These are phyloP conservation scores for Aspergillus sclerotiicarbonarius DNA, from an alignment of 495 filamentous ascomycete genomes.

Conservation along the genomic window DNA sequence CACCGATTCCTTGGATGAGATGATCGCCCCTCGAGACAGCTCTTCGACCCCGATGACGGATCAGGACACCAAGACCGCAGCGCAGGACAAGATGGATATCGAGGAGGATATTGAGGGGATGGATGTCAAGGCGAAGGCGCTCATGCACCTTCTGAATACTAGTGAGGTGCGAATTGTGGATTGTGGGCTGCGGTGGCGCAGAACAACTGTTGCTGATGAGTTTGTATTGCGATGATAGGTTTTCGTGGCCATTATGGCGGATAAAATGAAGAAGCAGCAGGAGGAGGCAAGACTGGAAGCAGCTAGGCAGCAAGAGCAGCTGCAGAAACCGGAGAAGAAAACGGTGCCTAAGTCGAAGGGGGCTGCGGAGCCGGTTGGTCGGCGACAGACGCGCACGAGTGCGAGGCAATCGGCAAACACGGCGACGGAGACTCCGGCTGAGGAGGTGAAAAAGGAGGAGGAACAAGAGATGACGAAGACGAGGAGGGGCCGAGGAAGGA, in stretches of 20 bases:
- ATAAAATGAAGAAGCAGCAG: constrained; percentile 62
- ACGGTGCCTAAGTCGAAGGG: constrained; percentile 19
- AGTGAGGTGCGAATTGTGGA: constrained; percentile 46
- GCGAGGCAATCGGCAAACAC: constrained; percentile 31
- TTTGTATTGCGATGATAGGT: constrained; percentile 25
- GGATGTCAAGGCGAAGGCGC: constrained; percentile 40
- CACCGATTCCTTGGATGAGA: constrained; percentile 32
- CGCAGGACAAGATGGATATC: constrained; percentile 15
- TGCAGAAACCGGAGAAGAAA: constrained; percentile 8
- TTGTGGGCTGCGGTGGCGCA: neutral
- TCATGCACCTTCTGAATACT: constrained; percentile 45
- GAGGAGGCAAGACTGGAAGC: constrained; percentile 52
- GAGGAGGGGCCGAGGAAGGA: constrained; percentile 31
- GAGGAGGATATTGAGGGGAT: constrained; percentile 37
- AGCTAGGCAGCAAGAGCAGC: constrained; percentile 40
- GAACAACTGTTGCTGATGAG: neutral
- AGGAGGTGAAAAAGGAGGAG: constrained; percentile 17
- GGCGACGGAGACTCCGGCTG: constrained; percentile 21
- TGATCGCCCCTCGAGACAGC: constrained; percentile 23
- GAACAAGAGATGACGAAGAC: constrained; percentile 15
- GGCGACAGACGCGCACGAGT: constrained; percentile 32
- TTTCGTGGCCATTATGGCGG: constrained; percentile 56
- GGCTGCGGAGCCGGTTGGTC: constrained; percentile 15
- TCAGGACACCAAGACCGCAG: constrained; percentile 19
- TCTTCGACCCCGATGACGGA: constrained; percentile 44